phyloP scores from a whole-genome alignment of 129 eudicot species.

The Centaurea solstitialis region DNA sequence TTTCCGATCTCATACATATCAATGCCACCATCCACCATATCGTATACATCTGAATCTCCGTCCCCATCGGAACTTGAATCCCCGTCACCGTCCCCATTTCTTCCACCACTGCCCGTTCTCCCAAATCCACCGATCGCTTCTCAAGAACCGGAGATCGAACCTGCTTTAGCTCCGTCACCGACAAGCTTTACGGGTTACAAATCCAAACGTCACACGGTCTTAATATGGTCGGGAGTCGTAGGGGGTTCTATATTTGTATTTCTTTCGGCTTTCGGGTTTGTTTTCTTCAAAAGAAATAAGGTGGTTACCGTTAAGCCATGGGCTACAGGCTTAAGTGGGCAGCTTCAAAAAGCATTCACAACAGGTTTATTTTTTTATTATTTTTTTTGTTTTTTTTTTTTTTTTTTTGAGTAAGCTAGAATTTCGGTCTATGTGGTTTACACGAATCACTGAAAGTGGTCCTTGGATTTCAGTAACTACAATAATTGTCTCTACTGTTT shows the following conservation, averaged over 20 bases:
- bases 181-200: slow-evolving; percentile 19
- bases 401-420: too few species aligned
- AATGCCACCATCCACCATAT: slow-evolving; percentile 32
- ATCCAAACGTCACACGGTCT: slow-evolving; percentile 36
- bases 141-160: slow-evolving; percentile 20
- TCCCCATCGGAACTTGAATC: slow-evolving; percentile 29
- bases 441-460: too few species aligned
- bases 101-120: slow-evolving; percentile 34
- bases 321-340: slow-evolving; percentile 88
- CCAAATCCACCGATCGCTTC: slow-evolving; percentile 28
- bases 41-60: slow-evolving; percentile 31
- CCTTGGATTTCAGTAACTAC: too few species aligned
- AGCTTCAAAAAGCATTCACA: slow-evolving; percentile 77
- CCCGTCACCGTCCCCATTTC: slow-evolving; percentile 40
- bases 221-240: slow-evolving; percentile 46
- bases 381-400: not conserved
- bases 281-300: slow-evolving; percentile 47
- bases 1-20: slow-evolving; percentile 39
- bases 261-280: slow-evolving; percentile 40
- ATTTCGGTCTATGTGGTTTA: too few species aligned
- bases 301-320: slow-evolving; percentile 72
- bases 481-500: too few species aligned
- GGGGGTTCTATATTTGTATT: slow-evolving; percentile 51
- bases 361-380: slow-evolving; percentile 44
- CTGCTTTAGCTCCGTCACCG: slow-evolving; percentile 46